A percentile compares a stretch with the other conserved stretches of the same genome.
phyloP scores from a whole-genome alignment of 2,329 filamentous ascomycete genomes.

The Chrysoporthe cubensis region DNA sequence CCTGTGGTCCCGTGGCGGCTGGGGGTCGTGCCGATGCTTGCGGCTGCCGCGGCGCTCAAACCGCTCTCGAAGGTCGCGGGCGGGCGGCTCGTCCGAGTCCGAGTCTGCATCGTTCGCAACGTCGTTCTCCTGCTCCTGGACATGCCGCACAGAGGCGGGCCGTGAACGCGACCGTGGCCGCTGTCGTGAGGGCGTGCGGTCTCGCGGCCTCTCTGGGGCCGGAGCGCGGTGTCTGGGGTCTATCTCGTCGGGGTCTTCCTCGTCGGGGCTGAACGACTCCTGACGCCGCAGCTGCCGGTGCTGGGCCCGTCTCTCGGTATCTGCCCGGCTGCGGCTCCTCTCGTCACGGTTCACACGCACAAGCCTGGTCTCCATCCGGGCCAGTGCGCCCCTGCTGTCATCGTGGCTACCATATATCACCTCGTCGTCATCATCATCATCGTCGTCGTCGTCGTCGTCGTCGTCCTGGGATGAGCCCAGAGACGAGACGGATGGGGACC shows the following conservation, averaged over 20 bases:
- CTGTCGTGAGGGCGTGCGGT: constrained; percentile 10
- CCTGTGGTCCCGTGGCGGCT: constrained; percentile 32
- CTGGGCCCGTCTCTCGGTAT: constrained; percentile 15
- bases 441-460: not conserved
- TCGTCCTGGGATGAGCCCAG: constrained; percentile 35
- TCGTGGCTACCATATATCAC: constrained; percentile 41
- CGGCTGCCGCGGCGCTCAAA: constrained; percentile 25
- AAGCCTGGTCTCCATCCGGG: constrained; percentile 27
- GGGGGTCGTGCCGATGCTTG: constrained; percentile 35
- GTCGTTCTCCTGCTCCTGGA: constrained; percentile 18
- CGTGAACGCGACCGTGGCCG: constrained; percentile 33
- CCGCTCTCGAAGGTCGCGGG: constrained; percentile 28
- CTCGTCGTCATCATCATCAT: constrained; percentile 43
- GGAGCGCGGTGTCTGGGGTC: constrained; percentile 31
- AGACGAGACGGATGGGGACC: constrained; percentile 35
- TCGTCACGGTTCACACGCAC: constrained; percentile 21
- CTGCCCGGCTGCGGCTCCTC: constrained; percentile 22
- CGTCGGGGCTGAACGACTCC: constrained; percentile 24
- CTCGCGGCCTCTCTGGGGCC: constrained; percentile 20
- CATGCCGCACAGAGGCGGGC: constrained; percentile 31
- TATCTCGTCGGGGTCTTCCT: constrained; percentile 19
- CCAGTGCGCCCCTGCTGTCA: constrained; percentile 34
- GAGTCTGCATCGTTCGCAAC: constrained; percentile 18
- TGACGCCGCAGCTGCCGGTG: constrained; percentile 17
- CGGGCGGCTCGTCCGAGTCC: constrained; percentile 28